These are phyloP conservation scores for Scytalidium lignicola DNA, from an alignment of 2,329 filamentous ascomycete genomes.

Conservation along the genomic window DNA sequence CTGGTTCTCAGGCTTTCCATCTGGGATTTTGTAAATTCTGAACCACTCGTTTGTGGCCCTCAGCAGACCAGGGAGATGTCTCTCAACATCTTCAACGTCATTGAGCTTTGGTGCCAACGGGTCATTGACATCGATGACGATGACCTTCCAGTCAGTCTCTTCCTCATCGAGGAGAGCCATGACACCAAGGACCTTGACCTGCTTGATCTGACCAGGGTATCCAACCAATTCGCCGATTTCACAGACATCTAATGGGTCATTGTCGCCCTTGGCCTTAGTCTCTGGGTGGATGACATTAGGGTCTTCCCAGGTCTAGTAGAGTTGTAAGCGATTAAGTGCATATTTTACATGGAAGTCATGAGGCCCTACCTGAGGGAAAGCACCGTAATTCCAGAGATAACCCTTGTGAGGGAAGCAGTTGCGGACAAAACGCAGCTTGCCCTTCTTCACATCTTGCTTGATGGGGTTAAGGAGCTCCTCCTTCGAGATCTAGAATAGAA, in stretches of 20 bases:
- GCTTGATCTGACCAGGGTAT: slow-evolving; percentile 95
- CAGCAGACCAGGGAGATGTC: slow-evolving; percentile 92
- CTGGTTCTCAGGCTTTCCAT: slow-evolving; percentile 99
- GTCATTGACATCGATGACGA: slow-evolving; percentile 98
- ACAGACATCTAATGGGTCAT: slow-evolving; percentile 98
- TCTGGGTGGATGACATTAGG: slow-evolving; percentile 93
- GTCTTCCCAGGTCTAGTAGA: slow-evolving; percentile 89
- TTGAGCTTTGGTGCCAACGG: slow-evolving; percentile 94
- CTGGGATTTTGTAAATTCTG: slow-evolving; percentile 99
- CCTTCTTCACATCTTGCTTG: slow-evolving; percentile 99
- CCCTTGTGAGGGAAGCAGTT: slow-evolving; percentile 99
- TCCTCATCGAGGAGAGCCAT: slow-evolving; percentile 99
- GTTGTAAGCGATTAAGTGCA: slow-evolving; percentile 10
- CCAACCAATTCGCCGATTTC: slow-evolving; percentile 98
- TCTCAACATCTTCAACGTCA: slow-evolving; percentile 98
- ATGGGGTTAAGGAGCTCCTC: slow-evolving; percentile 97
- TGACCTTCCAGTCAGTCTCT: slow-evolving; percentile 99
- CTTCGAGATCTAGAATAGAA: slow-evolving; percentile 79
- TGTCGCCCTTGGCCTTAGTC: slow-evolving; percentile 99
- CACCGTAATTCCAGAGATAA: slow-evolving; percentile 99
- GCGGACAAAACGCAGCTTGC: slow-evolving; percentile 97
- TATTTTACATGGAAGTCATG: not conserved
- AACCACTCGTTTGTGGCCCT: slow-evolving; percentile 99
- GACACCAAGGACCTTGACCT: slow-evolving; percentile 98
- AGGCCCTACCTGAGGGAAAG: slow-evolving; percentile 85